Base-by-base conservation (phyloP, 768 basidiomycete genomes). In the Collybiopsis confluens region DNA sequence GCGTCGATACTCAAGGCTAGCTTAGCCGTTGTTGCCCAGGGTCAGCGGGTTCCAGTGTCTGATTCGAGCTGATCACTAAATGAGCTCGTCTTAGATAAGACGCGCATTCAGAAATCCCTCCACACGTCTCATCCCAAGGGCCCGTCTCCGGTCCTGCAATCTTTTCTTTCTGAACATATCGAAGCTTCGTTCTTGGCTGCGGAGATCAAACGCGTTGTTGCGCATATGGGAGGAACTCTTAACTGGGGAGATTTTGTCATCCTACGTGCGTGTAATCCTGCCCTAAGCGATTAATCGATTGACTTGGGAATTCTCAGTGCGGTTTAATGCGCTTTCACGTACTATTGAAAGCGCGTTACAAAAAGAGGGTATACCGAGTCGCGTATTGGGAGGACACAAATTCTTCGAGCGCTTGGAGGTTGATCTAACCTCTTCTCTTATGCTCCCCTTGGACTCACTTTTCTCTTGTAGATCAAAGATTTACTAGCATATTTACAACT, bases 321-420 rank as follows among this genome's bases (percentile, higher is more conserved):
- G 92, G 26, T 91, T 83, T 61, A 92, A 88, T 64, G 86, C 91
- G 0, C 70, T 92, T 4, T 92, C 90, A 1, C 78, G 91, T 28
- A 72, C 74, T 0, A 78, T 94, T 30, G 93, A 94, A 68, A 78
- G 75, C 13, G 83, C 86, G 0, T 68, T 96, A 21, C 90, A 91
- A 62, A 84, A 79, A 57, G 81, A 85, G 57, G 80, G 83, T n/a
- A 88, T 96, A 36, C 91, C 91, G 1, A 82, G 79, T 59, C 72
- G 81, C 54, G 79, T 94, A 45, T 75, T 94, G 2, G 86, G 82
- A 20, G 91, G 91, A 0, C 87, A 88, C 62, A 88, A 85, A 62
- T 93, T 93, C 75, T 94, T 94, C 60, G 90, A 93, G 58, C 82
- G 91, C 16, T 64, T 82, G 61, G 92, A 93, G 75, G 87, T 84